phyloP scores from a whole-genome alignment of 2,329 filamentous ascomycete species.

The Aspergillus costaricaensis region DNA sequence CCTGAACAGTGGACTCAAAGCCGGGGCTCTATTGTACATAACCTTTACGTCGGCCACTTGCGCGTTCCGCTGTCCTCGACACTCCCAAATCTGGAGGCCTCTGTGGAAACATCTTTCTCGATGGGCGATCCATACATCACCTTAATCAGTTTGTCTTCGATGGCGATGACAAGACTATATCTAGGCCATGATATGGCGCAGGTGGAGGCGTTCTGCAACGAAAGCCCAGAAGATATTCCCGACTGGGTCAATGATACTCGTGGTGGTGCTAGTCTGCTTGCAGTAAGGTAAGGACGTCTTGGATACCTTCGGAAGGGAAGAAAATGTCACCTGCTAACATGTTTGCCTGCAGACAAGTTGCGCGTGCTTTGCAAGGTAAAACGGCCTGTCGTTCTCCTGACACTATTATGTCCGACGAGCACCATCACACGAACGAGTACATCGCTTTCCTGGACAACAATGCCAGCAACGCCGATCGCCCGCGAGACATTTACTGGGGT shows the following conservation, averaged over 20 bases:
- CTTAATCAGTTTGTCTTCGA: constrained; percentile 60
- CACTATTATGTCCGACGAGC: constrained; percentile 55
- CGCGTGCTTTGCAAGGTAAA: constrained; percentile 63
- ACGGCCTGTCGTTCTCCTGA: constrained; percentile 52
- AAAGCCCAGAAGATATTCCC: constrained; percentile 58
- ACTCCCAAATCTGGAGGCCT: constrained; percentile 55
- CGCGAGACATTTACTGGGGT: constrained; percentile 58
- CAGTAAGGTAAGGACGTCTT: constrained; percentile 41
- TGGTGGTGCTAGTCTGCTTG: constrained; percentile 59
- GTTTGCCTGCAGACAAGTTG: constrained; percentile 48
- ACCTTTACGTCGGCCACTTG: constrained; percentile 65
- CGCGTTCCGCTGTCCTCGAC: constrained; percentile 54
- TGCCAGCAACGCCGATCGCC: constrained; percentile 53
- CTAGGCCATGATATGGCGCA: constrained; percentile 60
- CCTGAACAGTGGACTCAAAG: constrained; percentile 57
- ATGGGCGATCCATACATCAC: constrained; percentile 62
- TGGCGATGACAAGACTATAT: constrained; percentile 59
- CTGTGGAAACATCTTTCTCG: constrained; percentile 58
- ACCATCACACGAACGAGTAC: constrained; percentile 56
- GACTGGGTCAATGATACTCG: constrained; percentile 60
- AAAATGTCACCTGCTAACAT: constrained; percentile 5
- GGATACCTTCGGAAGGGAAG: not conserved
- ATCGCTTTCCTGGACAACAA: constrained; percentile 48
- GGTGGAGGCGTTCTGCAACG: constrained; percentile 59
- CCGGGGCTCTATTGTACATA: constrained; percentile 58